phyloP scores from a whole-genome alignment of 768 basidiomycete genomes.

The Kwoniella pini region DNA sequence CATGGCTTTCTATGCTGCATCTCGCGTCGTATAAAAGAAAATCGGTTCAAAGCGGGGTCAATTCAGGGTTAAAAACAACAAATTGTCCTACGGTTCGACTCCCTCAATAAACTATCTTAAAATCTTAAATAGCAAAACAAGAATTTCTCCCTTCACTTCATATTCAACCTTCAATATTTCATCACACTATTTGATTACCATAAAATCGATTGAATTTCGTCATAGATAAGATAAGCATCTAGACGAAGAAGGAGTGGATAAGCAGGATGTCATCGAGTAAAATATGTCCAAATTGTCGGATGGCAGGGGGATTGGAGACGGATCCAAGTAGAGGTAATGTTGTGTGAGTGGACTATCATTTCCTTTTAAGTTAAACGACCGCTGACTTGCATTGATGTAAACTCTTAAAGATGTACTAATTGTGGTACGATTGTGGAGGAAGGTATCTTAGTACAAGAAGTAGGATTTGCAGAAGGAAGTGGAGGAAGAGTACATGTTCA shows the following conservation, averaged over 20 bases:
- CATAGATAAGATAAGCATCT: no score
- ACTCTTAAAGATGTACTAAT: slow-evolving; percentile 26
- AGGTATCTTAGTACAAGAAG: slow-evolving; percentile 88
- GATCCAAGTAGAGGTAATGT: neutral
- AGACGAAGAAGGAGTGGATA: no score
- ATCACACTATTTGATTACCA: neutral
- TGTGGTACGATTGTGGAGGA: slow-evolving; percentile 92
- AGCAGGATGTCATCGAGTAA: no score
- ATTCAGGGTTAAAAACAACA: neutral
- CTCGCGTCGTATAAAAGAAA: slow-evolving; percentile 1
- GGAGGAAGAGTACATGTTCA: slow-evolving; percentile 93
- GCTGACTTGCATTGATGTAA: neutral
- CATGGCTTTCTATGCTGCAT: neutral
- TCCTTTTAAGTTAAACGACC: neutral
- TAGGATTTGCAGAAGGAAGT: slow-evolving; percentile 91
- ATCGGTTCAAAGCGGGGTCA: neutral
- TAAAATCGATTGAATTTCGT: no score
- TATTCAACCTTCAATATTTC: neutral
- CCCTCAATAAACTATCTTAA: no score
- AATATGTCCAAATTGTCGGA: neutral
- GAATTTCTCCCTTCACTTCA: no score
- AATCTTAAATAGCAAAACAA: no score
- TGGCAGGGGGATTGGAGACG: neutral
- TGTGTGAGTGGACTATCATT: no score
- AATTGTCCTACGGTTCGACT: slow-evolving; percentile 10